Evolutionary conservation across 1,139 yeast species (phyloP), one percentile per base, ranked within the genome.

Genomic region (Kodamaea sp.): DNA sequence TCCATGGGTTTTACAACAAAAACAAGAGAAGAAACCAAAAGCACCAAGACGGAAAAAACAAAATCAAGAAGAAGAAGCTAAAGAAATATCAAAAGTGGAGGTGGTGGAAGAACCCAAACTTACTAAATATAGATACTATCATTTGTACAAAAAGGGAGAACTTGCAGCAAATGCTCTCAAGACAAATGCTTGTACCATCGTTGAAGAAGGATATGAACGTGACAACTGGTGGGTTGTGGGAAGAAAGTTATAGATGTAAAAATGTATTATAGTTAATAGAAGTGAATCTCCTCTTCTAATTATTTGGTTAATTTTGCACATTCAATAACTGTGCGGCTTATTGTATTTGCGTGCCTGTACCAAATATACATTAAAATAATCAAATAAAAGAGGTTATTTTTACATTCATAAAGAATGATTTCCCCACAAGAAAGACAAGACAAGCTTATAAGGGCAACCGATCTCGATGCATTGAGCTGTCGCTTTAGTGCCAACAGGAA

Each of bases 161-260:
- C 67, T 92, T 33, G 83, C 75, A 35, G 75, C 73, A 4, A 87
- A 89, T 54, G 84, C 87, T 10, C 56, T 52, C 20, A 55, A 55
- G 20, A 95, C 96, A 0, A 94, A 94, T 1, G 88, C 82, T 1
- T 65, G 70, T 37, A 50, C 45, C 2, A 67, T 90, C 1, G 70
- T 84, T 0, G 79, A 76, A 26, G 67, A 76, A 37, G 99, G 99
- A 1, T 94, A 90, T 55, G 97, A 92, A 56, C 78, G 76, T 53
- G 98, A 94, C 56, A 92, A 92, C 56, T 92, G 98, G 97, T 92
- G 96, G 87, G 63, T 65, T 2, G 58, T 70, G 2, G 48, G 67
- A 5, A 51, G 58, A 48, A 63, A 52, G 27, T 29, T 22, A 9
- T 40, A 27, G 44, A 27, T 29, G n/a, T 43, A 37, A 36, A n/a